Base-by-base conservation (phyloP, 2,329 filamentous ascomycete species). In the Penicillium crustosum region DNA sequence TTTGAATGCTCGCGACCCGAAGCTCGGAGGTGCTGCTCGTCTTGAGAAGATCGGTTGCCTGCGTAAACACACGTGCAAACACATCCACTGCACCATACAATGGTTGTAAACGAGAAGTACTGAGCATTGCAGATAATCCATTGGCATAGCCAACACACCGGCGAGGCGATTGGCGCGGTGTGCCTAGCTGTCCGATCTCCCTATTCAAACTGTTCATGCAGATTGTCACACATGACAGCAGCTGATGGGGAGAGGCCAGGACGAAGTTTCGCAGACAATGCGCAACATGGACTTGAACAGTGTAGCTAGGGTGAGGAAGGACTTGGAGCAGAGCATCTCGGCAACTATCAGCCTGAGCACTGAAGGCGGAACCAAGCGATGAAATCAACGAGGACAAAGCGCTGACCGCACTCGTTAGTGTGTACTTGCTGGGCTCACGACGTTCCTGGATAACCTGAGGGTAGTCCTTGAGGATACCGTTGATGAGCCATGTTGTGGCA, bases 21-120 rank as follows among this genome's bases (percentile, higher is more conserved):
- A 99, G 80, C 71, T 99, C 93, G 1, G 91, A 94, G 70, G 91
- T 91, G 45, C 92, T 88, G 72, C 92, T 97, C 0, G 89, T 93
- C 75, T 99, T 99, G 39, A 99, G 83, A 29, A 99, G 80, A 39
- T 91, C 90, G 0, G 93, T 97, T 1, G 94, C 93, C 79, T 97
- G 92, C 8, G 90, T 89, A 57, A 97, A 82, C 13, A 97, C 90
- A 33, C 91, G 86, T 59, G 93, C 95, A 73, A 96, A 96, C 55
- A 97, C 90, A 69, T 99, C 94, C 2, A 97, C 89, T 0, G 94
- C 97, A 13, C 94, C 93, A 72, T 97, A 94, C 2, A 99, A 81
- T 1, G 94, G 93, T 61, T 95, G 91, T 35, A 89, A 80, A 12
- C 91, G 90, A 43, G 93, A 96, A 2, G 91, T 93, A 70, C 93